Base-by-base conservation (phyloP, 1,139 yeast species). In the Geotrichum restrictum region DNA sequence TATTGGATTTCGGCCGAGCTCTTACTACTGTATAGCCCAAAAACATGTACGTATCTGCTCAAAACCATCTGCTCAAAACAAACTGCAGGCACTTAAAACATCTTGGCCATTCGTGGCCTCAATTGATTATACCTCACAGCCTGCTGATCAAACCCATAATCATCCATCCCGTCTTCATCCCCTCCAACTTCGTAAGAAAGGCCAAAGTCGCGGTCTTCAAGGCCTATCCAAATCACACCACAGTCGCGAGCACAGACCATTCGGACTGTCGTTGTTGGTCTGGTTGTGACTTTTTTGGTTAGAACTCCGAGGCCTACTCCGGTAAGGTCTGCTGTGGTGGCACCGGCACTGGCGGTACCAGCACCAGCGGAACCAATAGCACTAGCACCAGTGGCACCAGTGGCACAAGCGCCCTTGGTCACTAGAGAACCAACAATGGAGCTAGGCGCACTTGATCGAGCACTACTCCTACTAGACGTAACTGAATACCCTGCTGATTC, bases 401-500 rank as follows among this genome's bases (percentile, higher is more conserved):
- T 24, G 29, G 29, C 29, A 24, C 8, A 8, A 24, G 29, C 7
- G 5, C 29, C 8, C 8, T 8, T 24, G 5, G 29, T 5, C 29
- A 5, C 29, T 24, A n/a, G n/a, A n/a, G 22, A 14, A 11, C 19
- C 31, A 3, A 5, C n/a, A 13, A 43, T 19, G 18, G 38, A 43
- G 46, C 47, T 33, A 4, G 47, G 37, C 4, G 42, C 42, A 31
- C 42, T 39, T 2, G 42, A 39, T 8, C 13, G 14, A 22, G 21
- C 14, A 18, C n/a, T 18, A 18, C 32, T 31, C 32, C 24, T 18
- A 6, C 21, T 13, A 5, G 19, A 13, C 18, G 16, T 14, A 4
- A 45, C 27, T 2, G 48, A 36, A 36, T 45, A 45, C 13, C 48
- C 42, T 10, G 48, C 41, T 3, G 48, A 45, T 38, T 45, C 42